Evolutionary conservation across 83 land plant genomes (phyloP).

Genomic region (Thuja plicata): DNA sequence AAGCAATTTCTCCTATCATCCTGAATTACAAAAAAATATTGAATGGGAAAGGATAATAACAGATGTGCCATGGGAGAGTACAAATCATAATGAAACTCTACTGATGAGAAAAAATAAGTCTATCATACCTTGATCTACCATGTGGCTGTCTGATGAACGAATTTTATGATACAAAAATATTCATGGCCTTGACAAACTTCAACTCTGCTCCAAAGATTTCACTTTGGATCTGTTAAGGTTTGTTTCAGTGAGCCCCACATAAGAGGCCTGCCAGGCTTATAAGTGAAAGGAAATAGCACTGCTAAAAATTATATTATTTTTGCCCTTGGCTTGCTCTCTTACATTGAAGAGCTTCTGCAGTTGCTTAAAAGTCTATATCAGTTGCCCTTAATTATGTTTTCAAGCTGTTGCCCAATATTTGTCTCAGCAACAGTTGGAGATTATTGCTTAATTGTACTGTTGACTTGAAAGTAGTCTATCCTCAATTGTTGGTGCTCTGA

Average conservation of each 20-base stretch:
- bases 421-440: background rate
- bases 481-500: background rate
- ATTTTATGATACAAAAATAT: background rate
- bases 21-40: background rate
- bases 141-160: background rate
- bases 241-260: background rate
- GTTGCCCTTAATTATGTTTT: background rate
- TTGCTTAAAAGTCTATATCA: background rate
- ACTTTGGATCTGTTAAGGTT: background rate
- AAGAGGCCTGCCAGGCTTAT: background rate
- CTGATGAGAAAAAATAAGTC: background rate
- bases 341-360: background rate
- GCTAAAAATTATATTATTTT: background rate
- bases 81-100: background rate
- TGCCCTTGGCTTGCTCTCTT: background rate
- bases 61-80: background rate
- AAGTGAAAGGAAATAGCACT: background rate
- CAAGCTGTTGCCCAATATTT: background rate
- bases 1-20: background rate
- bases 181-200: background rate
- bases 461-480: background rate
- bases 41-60: background rate
- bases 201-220: background rate
- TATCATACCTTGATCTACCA: background rate
- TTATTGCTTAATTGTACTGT: background rate